Evolutionary conservation across 2,329 filamentous ascomycete species (phyloP).

Genomic region (Fusarium sp.): DNA sequence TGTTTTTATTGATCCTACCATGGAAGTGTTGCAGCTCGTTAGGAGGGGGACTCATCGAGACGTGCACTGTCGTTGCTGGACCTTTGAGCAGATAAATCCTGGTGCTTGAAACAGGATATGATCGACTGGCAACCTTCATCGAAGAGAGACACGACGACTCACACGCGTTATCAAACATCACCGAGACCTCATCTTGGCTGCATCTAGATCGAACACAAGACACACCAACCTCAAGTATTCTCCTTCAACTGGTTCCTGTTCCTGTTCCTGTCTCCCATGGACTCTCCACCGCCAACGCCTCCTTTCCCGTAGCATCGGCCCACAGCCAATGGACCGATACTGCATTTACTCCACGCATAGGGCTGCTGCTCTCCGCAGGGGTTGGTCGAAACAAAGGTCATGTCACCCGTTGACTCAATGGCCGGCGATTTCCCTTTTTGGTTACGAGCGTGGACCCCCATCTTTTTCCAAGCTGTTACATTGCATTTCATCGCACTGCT

Average conservation of each 20-base stretch:
- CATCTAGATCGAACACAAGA: slow-evolving; percentile 13
- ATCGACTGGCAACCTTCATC: slow-evolving; percentile 4
- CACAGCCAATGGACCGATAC: slow-evolving; percentile 33
- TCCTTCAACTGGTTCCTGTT: slow-evolving; percentile 19
- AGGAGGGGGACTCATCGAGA: slow-evolving; percentile 1
- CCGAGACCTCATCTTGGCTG: neutral
- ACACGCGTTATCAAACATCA: neutral
- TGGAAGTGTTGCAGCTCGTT: neutral
- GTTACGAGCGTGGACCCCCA: slow-evolving; percentile 17
- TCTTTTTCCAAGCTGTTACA: slow-evolving; percentile 5
- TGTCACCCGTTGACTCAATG: slow-evolving; percentile 42
- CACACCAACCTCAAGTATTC: neutral
- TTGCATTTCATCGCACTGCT: slow-evolving; percentile 31
- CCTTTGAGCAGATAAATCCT: slow-evolving; percentile 12
- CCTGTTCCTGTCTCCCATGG: neutral
- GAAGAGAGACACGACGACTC: slow-evolving; percentile 5
- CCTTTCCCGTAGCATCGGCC: slow-evolving; percentile 22
- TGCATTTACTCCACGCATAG: slow-evolving; percentile 43
- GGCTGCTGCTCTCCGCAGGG: slow-evolving; percentile 40
- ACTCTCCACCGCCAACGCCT: slow-evolving; percentile 11
- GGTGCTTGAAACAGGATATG: slow-evolving; percentile 1
- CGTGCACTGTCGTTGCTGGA: neutral
- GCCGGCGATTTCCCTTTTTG: slow-evolving; percentile 39
- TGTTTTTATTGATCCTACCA: neutral
- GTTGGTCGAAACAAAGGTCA: slow-evolving; percentile 24